Base-by-base conservation (phyloP, 2,329 filamentous ascomycete genomes). In the Phialophora macrospora region DNA sequence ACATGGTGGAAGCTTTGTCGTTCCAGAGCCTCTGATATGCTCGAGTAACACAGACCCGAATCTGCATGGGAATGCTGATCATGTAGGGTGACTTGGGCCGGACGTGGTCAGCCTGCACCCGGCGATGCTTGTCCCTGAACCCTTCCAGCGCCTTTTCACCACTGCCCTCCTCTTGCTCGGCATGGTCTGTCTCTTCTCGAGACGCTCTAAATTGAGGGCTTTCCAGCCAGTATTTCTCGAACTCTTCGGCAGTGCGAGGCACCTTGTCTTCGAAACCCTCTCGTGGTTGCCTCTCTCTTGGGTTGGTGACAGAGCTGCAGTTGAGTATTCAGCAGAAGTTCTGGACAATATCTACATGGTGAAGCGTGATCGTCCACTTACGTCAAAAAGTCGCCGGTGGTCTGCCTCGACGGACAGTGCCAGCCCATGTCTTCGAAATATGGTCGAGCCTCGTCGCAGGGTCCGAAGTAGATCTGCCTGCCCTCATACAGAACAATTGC, bases 401-500 rank as follows among this genome's bases (percentile, higher is more conserved):
- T 91, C 41, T 88, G 85, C 4, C 86, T 84, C 3, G 86, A 82
- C 0, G 81, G 81, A 70, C 85, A 90, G 32, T 86, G 72, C 72
- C 91, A 90, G 0, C 89, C 88, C 3, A 87, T 77, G 0, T 80
- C 75, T 72, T 90, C 87, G 81, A 91, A 88, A 71, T 88, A 91
- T 0, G 85, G 83, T 4, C 81, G 77, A 0, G 88, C 88, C 64
- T 87, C 80, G 2, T 80, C 76, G 68, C 82, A 78, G 0, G 87
- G 83, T 0, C 88, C 88, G 67, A 88, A 90, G 77, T 84, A 91
- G 55, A 90, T 82, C 70, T 90, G 76, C 67, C 87, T 85, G 54
- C 88, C 88, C 65, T 87, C 83, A 55, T 90, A 88, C 3, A 91
- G 81, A 5, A 91, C 83, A 0, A 90, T 80, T 0, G 90, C 87